Evolutionary conservation across 768 basidiomycete genomes (phyloP).

Genomic region (Filobasidium wieringae): DNA sequence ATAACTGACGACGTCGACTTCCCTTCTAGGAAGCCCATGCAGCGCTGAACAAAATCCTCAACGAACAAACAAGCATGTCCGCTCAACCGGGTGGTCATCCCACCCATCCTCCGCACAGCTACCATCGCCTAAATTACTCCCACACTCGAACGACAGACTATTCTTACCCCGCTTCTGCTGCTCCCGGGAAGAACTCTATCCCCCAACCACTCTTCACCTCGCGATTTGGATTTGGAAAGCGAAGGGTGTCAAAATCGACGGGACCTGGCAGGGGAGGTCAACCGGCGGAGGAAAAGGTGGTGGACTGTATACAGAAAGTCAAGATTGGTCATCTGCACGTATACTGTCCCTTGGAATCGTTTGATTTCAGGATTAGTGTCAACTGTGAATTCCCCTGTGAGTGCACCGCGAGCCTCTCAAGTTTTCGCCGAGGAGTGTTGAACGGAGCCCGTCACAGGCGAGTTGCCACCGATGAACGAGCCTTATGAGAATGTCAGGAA

Average conservation of each 20-base stretch:
- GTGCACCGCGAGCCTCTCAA: constrained; percentile 24
- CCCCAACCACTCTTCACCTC: constrained; percentile 37
- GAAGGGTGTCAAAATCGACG: constrained; percentile 74
- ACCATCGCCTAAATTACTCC: constrained; percentile 55
- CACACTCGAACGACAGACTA: constrained; percentile 70
- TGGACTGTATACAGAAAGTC: constrained; percentile 64
- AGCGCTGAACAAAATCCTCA: constrained; percentile 76
- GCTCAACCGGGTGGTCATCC: constrained; percentile 8
- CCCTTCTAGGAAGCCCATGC: constrained; percentile 63
- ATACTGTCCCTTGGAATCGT: constrained; percentile 62
- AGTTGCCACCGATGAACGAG: constrained; percentile 18
- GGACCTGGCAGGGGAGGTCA: no score
- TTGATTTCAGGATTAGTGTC: constrained; percentile 89
- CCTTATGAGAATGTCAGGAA: constrained; percentile 38
- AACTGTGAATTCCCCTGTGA: constrained; percentile 79
- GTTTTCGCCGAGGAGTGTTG: background rate
- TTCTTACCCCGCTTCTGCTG: constrained; percentile 47
- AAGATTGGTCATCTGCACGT: constrained; percentile 81
- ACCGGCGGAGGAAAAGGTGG: no score
- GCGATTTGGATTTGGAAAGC: constrained; percentile 44
- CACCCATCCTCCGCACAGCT: constrained; percentile 42
- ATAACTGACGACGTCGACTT: background rate
- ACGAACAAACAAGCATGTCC: constrained; percentile 46
- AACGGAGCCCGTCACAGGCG: constrained; percentile 13
- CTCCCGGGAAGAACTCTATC: background rate